These are phyloP conservation scores for Tephrocybe sp. DNA, from an alignment of 768 basidiomycete genomes.

Conservation along the genomic window DNA sequence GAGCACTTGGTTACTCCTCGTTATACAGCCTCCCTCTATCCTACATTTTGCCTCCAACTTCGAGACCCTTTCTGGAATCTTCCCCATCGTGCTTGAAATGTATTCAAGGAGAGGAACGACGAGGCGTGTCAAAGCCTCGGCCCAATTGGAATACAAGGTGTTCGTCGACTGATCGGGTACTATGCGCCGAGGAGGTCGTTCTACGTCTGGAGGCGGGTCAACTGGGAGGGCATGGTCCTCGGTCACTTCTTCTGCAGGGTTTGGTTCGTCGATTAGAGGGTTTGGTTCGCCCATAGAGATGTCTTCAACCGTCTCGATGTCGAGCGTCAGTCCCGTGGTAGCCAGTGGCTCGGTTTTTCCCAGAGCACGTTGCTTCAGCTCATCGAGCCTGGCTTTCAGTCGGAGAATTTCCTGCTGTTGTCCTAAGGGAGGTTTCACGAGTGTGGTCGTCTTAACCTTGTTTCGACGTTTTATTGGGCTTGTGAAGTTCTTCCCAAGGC, in stretches of 20 bases:
- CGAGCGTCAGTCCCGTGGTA: neutral
- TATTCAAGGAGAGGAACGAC: neutral
- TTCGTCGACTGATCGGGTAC: neutral
- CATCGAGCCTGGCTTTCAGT: neutral
- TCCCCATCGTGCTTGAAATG: neutral
- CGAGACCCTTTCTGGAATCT: neutral
- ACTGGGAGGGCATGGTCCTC: neutral
- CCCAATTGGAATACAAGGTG: neutral
- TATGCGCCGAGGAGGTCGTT: neutral
- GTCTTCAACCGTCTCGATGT: neutral
- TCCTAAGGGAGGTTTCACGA: constrained; percentile 2
- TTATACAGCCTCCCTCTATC: neutral
- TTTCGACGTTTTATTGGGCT: constrained; percentile 20
- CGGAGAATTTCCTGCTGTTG: neutral
- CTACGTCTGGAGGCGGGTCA: neutral
- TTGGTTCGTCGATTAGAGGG: neutral
- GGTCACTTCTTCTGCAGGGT: neutral
- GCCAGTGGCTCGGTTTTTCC: neutral
- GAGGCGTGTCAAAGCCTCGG: neutral
- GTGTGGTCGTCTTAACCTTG: constrained; percentile 13
- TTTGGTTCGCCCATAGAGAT: neutral
- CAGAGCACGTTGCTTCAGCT: neutral
- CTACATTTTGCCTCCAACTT: neutral
- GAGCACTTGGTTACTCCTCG: neutral
- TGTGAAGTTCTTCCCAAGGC: constrained; percentile 20